Base-by-base conservation (phyloP, 805 yeast species). In the Candida oleophila region DNA sequence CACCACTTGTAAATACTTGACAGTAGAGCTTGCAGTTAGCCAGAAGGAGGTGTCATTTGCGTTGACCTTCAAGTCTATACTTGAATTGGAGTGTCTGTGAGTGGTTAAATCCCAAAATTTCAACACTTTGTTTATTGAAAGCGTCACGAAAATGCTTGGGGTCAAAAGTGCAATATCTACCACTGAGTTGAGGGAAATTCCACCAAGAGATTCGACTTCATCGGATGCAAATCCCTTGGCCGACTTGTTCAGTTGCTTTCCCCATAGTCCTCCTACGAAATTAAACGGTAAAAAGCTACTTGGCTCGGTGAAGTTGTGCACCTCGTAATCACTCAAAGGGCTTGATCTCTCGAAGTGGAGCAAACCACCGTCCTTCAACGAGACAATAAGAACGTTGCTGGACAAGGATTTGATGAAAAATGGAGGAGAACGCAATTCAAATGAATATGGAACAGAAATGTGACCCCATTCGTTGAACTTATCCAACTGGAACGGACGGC, bases 331-430 rank as follows among this genome's bases (percentile, higher is more conserved):
- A 2, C 50, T 52, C 22, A 72, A 60, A 9, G 77, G 62, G 81
- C 47, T 22, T 0, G 53, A 36, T 53, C 81, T 68, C 32, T 56
- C 54, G 47, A 86, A 68, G 39, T 82, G 83, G 42, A 89, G 65
- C 37, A 90, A 61, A 1, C 91, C 89, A 21, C 97, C 97, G 65
- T 91, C 96, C 38, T 75, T 73, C 42, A 90, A 69, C 3, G 89
- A 73, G 0, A 85, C 80, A 2, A 89, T 60, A 7, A 82, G 58
- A 39, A 76, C 72, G 2, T 59, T 55, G 0, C 66, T 50, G 28
- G 78, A 73, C 14, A 82, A 62, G 1, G 84, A 61, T 42, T 73
- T 68, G 49, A 66, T 45, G 19, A 52, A 54, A 44, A 55, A 64
- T 7, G 69, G 69, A 1, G 56, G 46, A 2, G 69, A 66, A 38